Conservation (phyloP, 208 protist species). For the Plasmodiophora brassicae region DNA sequence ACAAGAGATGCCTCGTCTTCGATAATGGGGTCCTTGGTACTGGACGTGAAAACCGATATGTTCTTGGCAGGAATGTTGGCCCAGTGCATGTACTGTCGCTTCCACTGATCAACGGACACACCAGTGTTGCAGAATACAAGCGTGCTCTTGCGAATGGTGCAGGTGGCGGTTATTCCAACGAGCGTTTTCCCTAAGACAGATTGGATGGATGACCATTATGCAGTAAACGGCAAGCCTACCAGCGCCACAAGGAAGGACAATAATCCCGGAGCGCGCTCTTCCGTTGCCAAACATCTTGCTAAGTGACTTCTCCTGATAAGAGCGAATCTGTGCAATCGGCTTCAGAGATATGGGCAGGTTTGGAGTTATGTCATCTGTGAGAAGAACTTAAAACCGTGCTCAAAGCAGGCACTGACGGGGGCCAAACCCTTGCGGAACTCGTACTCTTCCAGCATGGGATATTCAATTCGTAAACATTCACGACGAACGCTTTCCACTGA, state of each 20-base stretch:
- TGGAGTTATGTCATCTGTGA: slow-evolving; percentile 58
- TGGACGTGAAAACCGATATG: no score
- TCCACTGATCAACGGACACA: slow-evolving; percentile 34
- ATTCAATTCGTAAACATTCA: no score
- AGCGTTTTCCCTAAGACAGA: slow-evolving; percentile 99
- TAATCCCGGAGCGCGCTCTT: slow-evolving; percentile 77
- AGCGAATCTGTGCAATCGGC: slow-evolving; percentile 56
- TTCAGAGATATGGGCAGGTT: slow-evolving; percentile 72
- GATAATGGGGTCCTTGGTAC: not conserved
- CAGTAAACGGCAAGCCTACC: no score
- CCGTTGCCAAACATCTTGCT: slow-evolving; percentile 75
- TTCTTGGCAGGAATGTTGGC: no score
- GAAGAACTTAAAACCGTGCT: slow-evolving; percentile 75
- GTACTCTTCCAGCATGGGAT: slow-evolving; percentile 71
- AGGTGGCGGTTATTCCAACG: slow-evolving; percentile 79
- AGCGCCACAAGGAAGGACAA: slow-evolving; percentile 98
- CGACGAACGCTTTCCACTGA: not conserved
- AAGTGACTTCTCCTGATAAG: slow-evolving; percentile 71
- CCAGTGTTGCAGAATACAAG: not conserved
- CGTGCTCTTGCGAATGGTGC: slow-evolving; percentile 49
- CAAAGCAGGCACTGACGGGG: no score
- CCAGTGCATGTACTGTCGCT: not conserved
- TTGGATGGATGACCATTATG: no score
- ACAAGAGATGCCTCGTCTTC: slow-evolving; percentile 67
- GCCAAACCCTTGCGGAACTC: slow-evolving; percentile 36